A percentile compares a stretch with the other conserved stretches of the same genome.
phyloP scores from a whole-genome alignment of 2,329 filamentous ascomycete species.

The Akanthomyces uredinophilus region DNA sequence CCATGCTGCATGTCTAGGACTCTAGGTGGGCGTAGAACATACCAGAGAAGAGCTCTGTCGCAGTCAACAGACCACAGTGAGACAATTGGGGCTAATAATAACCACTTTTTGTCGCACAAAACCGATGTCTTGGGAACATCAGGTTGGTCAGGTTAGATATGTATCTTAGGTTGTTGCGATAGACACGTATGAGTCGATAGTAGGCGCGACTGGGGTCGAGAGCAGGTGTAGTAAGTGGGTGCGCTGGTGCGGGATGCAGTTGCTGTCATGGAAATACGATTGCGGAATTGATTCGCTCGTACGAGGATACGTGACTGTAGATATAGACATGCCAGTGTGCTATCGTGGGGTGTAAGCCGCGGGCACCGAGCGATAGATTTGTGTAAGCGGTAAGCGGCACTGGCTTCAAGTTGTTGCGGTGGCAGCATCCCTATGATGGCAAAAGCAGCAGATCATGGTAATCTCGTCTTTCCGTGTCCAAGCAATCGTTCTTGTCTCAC shows the following conservation, averaged over 20 bases:
- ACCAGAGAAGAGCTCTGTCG: neutral
- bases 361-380: neutral
- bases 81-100: constrained; percentile 8
- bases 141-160: neutral
- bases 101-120: neutral
- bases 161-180: neutral
- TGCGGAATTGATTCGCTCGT: neutral
- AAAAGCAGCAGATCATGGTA: neutral
- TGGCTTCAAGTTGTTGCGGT: neutral
- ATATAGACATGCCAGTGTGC: neutral
- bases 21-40: neutral
- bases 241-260: neutral
- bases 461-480: neutral
- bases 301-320: neutral
- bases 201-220: neutral
- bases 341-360: constrained; percentile 1
- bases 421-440: neutral
- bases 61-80: neutral
- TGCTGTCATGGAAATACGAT: neutral
- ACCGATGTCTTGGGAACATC: neutral
- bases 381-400: neutral
- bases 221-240: neutral
- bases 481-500: neutral
- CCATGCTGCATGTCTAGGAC: constrained; percentile 4
- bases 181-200: neutral